These are phyloP conservation scores for Trichosporon sp. DNA, from an alignment of 1,284 basidiomycete species.

Conservation along the genomic window DNA sequence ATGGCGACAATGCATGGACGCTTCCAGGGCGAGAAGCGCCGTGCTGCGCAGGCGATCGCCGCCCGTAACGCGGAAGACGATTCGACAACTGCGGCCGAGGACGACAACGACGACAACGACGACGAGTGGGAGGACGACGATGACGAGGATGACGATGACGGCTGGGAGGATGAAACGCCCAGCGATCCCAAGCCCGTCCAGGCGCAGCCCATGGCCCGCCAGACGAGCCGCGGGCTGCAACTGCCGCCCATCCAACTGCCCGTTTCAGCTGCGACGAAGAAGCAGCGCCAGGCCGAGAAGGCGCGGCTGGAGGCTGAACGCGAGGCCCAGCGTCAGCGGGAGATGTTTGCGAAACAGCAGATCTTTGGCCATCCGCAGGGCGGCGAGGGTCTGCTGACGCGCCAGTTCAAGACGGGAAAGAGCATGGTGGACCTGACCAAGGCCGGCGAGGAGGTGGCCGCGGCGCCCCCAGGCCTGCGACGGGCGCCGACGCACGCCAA, in stretches of 20 bases:
- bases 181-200: background rate
- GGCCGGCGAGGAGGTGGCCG: conserved; percentile 3
- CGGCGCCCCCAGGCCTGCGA: conserved; percentile 16
- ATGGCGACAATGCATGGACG: conserved; percentile 43
- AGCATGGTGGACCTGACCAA: conserved; percentile 43
- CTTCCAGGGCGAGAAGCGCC: conserved; percentile 40
- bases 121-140: conserved; percentile 15
- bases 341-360: conserved; percentile 47
- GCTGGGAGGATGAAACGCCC: conserved; percentile 12
- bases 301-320: conserved; percentile 36
- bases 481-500: conserved; percentile 35
- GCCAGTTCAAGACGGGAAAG: conserved; percentile 38
- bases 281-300: conserved; percentile 34
- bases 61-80: conserved; percentile 30
- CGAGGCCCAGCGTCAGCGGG: conserved; percentile 41
- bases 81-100: conserved; percentile 21
- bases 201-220: background rate
- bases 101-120: conserved; percentile 11
- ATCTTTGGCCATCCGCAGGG: conserved; percentile 28
- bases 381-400: conserved; percentile 34
- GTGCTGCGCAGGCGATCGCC: conserved; percentile 32
- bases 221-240: conserved; percentile 2
- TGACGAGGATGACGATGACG: conserved; percentile 13
- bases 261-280: conserved; percentile 23
- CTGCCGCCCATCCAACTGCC: background rate